These are phyloP conservation scores for Rhodamnia argentea DNA, from an alignment of 345 rosid species.

Conservation along the genomic window DNA sequence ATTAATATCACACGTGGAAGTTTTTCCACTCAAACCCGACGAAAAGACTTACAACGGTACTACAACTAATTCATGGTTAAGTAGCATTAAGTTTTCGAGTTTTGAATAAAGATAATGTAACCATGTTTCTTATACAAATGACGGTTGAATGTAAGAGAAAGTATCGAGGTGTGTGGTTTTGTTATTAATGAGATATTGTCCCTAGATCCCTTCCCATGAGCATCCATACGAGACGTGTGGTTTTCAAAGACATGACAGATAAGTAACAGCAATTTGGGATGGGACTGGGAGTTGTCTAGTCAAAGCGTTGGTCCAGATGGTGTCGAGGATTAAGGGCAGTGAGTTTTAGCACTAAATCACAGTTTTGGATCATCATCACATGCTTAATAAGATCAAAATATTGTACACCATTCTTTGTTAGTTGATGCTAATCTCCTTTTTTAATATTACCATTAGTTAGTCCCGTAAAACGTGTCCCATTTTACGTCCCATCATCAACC, in stretches of 20 bases:
- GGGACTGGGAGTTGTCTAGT: accelerated
- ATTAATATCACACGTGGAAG: accelerated
- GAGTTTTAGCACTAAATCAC: neutral
- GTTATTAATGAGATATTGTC: neutral
- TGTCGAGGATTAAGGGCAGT: neutral
- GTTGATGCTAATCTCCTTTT: neutral
- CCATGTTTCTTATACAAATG: accelerated
- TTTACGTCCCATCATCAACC: neutral
- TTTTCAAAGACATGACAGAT: too few species aligned
- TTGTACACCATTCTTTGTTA: neutral
- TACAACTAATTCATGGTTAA: neutral
- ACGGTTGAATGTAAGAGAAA: neutral
- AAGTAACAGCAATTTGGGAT: neutral
- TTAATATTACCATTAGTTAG: neutral
- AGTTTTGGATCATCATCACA: neutral
- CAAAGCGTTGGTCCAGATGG: neutral
- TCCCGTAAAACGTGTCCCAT: neutral
- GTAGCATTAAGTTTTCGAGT: neutral
- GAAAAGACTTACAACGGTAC: accelerated
- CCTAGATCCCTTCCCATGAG: neutral
- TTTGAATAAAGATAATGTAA: neutral
- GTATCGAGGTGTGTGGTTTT: neutral
- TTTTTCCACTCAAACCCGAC: accelerated
- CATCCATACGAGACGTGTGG: neutral
- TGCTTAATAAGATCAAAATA: neutral